Evolutionary conservation across 2,329 filamentous ascomycete genomes (phyloP).

Genomic region (Exophiala sideris): DNA sequence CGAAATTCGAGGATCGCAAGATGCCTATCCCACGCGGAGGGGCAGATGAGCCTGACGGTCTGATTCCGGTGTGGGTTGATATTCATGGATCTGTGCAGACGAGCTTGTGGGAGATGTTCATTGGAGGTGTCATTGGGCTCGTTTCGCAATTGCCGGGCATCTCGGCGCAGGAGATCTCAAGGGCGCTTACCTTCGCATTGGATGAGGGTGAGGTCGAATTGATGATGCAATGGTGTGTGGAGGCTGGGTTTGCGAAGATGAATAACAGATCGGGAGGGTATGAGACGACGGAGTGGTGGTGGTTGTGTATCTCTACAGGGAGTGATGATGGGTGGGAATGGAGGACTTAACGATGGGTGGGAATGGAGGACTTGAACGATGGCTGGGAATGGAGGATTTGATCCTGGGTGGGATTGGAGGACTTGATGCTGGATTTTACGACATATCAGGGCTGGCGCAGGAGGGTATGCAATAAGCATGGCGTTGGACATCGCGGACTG

Average conservation of each 20-base stretch:
- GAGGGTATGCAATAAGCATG: too few relatives aligned
- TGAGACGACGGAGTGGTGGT: constrained; percentile 41
- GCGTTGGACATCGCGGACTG: too few relatives aligned
- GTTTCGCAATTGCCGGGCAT: constrained; percentile 42
- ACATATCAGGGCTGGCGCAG: too few relatives aligned
- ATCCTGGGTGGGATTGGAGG: constrained; percentile 8
- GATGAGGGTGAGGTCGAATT: constrained; percentile 15
- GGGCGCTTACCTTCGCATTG: constrained; percentile 12
- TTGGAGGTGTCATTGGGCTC: constrained; percentile 42
- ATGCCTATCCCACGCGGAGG: constrained; percentile 32
- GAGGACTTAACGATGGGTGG: background rate
- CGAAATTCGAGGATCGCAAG: constrained; percentile 28
- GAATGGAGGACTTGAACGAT: background rate
- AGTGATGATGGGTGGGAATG: constrained; percentile 8
- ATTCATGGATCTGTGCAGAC: constrained; percentile 41
- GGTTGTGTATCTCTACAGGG: constrained; percentile 33
- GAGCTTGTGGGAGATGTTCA: constrained; percentile 41
- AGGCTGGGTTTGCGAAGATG: constrained; percentile 18
- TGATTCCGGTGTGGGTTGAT: constrained; percentile 48
- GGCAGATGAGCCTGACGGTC: constrained; percentile 22
- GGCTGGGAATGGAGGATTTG: too few relatives aligned
- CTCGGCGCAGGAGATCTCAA: constrained; percentile 34
- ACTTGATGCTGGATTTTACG: too few relatives aligned
- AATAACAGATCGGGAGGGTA: constrained; percentile 29
- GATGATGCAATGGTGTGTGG: constrained; percentile 15